phyloP scores from a whole-genome alignment of 768 basidiomycete genomes.

The Xanthoconium purpureum region DNA sequence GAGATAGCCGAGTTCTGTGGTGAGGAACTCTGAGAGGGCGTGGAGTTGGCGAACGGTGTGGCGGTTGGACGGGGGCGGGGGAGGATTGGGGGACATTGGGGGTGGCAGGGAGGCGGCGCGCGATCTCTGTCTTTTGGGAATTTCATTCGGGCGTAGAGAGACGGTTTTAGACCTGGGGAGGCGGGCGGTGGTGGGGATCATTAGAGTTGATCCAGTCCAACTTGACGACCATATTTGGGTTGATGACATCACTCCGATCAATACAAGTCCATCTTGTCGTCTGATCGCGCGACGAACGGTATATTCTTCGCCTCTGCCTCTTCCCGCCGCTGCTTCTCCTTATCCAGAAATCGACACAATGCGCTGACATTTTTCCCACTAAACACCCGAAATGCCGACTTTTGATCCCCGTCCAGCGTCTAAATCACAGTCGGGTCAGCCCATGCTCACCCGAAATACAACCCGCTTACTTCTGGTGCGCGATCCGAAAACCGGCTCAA shows the following conservation, averaged over 20 bases:
- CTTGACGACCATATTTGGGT: neutral
- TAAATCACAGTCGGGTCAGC: slow-evolving; percentile 28
- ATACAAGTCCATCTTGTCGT: slow-evolving; percentile 63
- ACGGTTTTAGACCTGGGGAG: neutral
- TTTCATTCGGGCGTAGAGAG: neutral
- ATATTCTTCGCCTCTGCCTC: slow-evolving; percentile 60
- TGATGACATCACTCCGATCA: slow-evolving; percentile 24
- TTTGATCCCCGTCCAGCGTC: slow-evolving; percentile 65
- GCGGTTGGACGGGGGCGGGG: neutral
- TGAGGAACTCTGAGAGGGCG: slow-evolving; percentile 79
- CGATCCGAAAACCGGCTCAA: slow-evolving; percentile 74
- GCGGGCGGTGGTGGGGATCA: neutral
- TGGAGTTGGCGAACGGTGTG: slow-evolving; percentile 44
- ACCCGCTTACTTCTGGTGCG: slow-evolving; percentile 54
- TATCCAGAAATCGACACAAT: slow-evolving; percentile 68
- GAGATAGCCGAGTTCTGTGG: slow-evolving; percentile 82
- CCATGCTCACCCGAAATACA: neutral
- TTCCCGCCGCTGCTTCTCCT: slow-evolving; percentile 56
- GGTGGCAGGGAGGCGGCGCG: neutral
- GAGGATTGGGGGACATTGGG: neutral
- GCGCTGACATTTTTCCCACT: slow-evolving; percentile 61
- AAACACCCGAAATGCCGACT: slow-evolving; percentile 76
- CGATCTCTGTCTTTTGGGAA: neutral
- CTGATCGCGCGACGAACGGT: slow-evolving; percentile 55
- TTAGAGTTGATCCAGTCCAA: neutral